phyloP scores from a whole-genome alignment of 495 filamentous ascomycete genomes.

The Pyrenula aspistea region DNA sequence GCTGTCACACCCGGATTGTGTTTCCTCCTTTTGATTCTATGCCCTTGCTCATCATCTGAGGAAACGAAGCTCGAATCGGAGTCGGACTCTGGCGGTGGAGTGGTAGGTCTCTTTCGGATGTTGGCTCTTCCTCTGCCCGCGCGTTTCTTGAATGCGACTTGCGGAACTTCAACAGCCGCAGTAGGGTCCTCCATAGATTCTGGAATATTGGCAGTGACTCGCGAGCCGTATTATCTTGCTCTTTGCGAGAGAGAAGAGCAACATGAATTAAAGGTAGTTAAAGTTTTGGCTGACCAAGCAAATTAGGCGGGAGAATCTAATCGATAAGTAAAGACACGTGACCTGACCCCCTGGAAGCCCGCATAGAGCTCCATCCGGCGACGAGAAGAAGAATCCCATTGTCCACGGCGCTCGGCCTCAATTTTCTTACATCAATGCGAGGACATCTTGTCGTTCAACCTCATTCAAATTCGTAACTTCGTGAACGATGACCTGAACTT shows the following conservation, averaged over 20 bases:
- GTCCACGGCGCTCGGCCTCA: too few species aligned
- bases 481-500: too few species aligned
- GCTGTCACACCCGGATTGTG: constrained; percentile 51
- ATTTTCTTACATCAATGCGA: too few species aligned
- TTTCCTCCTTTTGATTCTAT: constrained; percentile 63
- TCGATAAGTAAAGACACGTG: neutral
- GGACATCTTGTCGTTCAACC: too few species aligned
- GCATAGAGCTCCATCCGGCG: constrained; percentile 25
- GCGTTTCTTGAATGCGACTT: constrained; percentile 71
- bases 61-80: constrained; percentile 54
- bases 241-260: too few species aligned
- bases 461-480: too few species aligned
- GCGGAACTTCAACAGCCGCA: constrained; percentile 5
- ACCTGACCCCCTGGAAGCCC: constrained; percentile 4
- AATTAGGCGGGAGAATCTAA: neutral
- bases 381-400: neutral
- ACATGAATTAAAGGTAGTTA: too few species aligned
- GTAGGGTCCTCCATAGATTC: constrained; percentile 1
- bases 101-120: constrained; percentile 70
- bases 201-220: too few species aligned
- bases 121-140: constrained; percentile 61
- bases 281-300: neutral
- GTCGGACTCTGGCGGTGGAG: constrained; percentile 56
- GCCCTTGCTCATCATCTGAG: constrained; percentile 65
- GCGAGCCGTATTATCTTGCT: too few species aligned